Evolutionary conservation across 2,329 filamentous ascomycete species (phyloP).

Genomic region (Alternaria sp.): DNA sequence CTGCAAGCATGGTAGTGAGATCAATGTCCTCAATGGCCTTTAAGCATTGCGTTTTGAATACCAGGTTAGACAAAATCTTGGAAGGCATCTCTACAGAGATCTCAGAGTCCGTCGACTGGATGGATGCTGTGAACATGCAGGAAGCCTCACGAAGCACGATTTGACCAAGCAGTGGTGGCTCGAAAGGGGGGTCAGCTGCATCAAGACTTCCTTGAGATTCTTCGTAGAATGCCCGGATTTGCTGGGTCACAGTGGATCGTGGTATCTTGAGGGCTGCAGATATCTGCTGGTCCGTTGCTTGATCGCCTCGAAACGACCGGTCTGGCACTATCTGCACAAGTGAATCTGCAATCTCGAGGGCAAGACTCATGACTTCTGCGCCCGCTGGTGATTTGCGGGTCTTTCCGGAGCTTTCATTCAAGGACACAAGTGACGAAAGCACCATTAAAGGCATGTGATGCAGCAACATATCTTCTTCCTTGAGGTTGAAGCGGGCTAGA

Average conservation of each 20-base stretch:
- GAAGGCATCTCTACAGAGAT: slow-evolving; percentile 41
- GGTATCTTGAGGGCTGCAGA: slow-evolving; percentile 11
- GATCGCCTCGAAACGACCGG: slow-evolving; percentile 34
- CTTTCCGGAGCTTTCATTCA: slow-evolving; percentile 48
- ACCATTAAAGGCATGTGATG: slow-evolving; percentile 81
- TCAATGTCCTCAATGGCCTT: slow-evolving; percentile 38
- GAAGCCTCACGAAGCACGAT: slow-evolving; percentile 42
- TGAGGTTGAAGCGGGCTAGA: slow-evolving; percentile 85
- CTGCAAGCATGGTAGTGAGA: slow-evolving; percentile 34
- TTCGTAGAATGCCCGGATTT: slow-evolving; percentile 45
- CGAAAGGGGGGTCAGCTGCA: slow-evolving; percentile 39
- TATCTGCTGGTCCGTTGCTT: slow-evolving; percentile 16
- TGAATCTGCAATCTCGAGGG: slow-evolving; percentile 49
- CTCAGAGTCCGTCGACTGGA: slow-evolving; percentile 19
- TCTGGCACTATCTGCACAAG: slow-evolving; percentile 51
- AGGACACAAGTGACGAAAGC: slow-evolving; percentile 66
- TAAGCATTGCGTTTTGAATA: slow-evolving; percentile 42
- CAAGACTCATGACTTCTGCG: slow-evolving; percentile 31
- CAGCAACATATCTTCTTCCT: slow-evolving; percentile 94
- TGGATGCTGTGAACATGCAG: slow-evolving; percentile 34
- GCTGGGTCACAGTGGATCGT: slow-evolving; percentile 23
- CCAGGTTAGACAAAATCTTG: slow-evolving; percentile 43
- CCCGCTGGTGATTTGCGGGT: slow-evolving; percentile 12
- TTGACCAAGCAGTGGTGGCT: slow-evolving; percentile 36
- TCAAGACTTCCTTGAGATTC: slow-evolving; percentile 49